Base-by-base conservation (phyloP, 164 flowering plant genomes). In the Tinospora cordifolia region DNA sequence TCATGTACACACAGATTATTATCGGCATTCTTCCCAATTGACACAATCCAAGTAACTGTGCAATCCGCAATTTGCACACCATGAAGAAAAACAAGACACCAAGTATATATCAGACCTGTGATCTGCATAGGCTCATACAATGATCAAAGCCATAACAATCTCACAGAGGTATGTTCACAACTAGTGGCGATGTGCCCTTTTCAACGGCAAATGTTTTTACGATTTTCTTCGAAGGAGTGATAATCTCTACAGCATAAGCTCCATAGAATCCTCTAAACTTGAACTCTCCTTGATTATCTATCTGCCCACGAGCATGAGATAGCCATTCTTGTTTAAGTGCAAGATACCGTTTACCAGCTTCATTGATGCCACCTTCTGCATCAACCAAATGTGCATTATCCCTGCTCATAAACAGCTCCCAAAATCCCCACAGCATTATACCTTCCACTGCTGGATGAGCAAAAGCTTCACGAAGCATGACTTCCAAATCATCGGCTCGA, bases 381-480 rank as follows among this genome's bases (percentile, higher is more conserved):
- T 88, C 81, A 54, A 94, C 96, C 62, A 93, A 78, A 64, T 90
- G 89, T 0, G 90, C 75, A 74, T 90, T 81, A 3, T 86, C 85
- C 14, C 98, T 71, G 80, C 92, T 86, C 98, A 93, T 93, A 75
- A 91, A 91, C 79, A 91, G 67, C 83, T 93, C 98, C 98, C 98
- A 93, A 69, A 93, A 93, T 72, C 98, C 97, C 98, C 98, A 93
- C 13, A 93, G 75, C 91, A 93, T 79, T 17, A 93, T 72, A 3
- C 98, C 98, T 3, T 93, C 97, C 11, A 91, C 96, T 0, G 92
- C 87, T 14, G 98, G 97, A 76, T 91, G 95, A 3, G 98, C 98
- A 75, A 77, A 91, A 38, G 76, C 86, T 73, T 93, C 98, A 27
- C 98, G 83, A 17, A 94, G 87, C 95, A 94, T 94, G 21, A 91